These are phyloP conservation scores for Fusarium sp. DNA, from an alignment of 2,329 filamentous ascomycete genomes.

Conservation along the genomic window DNA sequence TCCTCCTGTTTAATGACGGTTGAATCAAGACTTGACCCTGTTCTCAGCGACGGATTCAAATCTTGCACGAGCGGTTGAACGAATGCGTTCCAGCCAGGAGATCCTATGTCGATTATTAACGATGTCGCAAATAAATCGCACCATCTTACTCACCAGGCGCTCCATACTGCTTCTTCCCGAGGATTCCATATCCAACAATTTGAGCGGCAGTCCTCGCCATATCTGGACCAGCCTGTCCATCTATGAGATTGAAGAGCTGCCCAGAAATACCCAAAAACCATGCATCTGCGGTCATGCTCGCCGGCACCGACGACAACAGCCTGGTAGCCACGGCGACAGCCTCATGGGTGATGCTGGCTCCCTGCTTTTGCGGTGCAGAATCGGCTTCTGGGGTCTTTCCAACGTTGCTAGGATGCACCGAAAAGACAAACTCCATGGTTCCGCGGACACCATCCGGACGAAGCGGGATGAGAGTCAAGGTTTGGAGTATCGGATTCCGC, in stretches of 20 bases:
- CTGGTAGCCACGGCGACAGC: slow-evolving; percentile 73
- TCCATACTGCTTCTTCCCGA: slow-evolving; percentile 73
- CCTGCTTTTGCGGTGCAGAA: slow-evolving; percentile 63
- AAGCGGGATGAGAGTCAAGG: slow-evolving; percentile 71
- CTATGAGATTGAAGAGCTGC: slow-evolving; percentile 72
- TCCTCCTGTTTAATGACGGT: slow-evolving; percentile 42
- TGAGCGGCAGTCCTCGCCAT: slow-evolving; percentile 53
- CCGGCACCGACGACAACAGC: slow-evolving; percentile 71
- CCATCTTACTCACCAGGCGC: slow-evolving; percentile 63
- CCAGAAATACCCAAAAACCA: slow-evolving; percentile 73
- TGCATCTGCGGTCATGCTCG: slow-evolving; percentile 62
- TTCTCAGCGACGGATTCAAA: slow-evolving; percentile 60
- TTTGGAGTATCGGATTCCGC: slow-evolving; percentile 65
- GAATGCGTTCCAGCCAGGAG: slow-evolving; percentile 72
- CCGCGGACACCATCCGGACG: slow-evolving; percentile 73
- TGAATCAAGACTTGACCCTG: background rate
- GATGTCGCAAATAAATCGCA: background rate
- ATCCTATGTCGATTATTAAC: slow-evolving; percentile 51
- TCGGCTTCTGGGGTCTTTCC: slow-evolving; percentile 54
- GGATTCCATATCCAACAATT: slow-evolving; percentile 67
- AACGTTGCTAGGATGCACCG: slow-evolving; percentile 70
- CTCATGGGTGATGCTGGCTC: slow-evolving; percentile 75
- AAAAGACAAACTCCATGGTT: slow-evolving; percentile 78
- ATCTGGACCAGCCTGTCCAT: slow-evolving; percentile 60
- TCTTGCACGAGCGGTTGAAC: slow-evolving; percentile 67